Percentiles rank a stretch among this genome's conserved stretches.
These are phyloP conservation scores for Pseudovirgaria hyperparasitica DNA, from an alignment of 2,329 filamentous ascomycete genomes.

Conservation along the genomic window DNA sequence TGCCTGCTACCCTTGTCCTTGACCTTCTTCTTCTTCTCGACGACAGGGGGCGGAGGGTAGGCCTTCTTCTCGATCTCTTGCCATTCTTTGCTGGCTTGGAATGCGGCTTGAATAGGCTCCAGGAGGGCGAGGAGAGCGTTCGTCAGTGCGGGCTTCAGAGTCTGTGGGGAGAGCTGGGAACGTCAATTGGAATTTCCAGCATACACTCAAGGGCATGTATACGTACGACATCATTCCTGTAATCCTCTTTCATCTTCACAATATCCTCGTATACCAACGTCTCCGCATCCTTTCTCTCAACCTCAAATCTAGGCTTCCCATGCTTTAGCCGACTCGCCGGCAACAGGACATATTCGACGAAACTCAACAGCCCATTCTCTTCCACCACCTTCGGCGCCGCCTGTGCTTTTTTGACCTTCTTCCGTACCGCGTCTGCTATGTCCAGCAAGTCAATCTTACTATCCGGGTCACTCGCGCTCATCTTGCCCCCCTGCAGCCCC, in stretches of 20 bases:
- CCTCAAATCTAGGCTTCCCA: constrained; percentile 48
- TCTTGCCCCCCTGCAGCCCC: constrained; percentile 71
- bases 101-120: constrained; percentile 64
- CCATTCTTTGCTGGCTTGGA: constrained; percentile 62
- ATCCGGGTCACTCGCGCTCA: constrained; percentile 56
- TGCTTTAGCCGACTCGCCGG: constrained; percentile 55
- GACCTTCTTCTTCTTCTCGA: constrained; percentile 56
- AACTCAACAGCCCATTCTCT: constrained; percentile 75
- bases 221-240: constrained; percentile 60
- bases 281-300: constrained; percentile 56
- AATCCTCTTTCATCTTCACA: constrained; percentile 65
- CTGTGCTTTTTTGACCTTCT: constrained; percentile 60
- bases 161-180: constrained; percentile 64
- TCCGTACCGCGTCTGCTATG: constrained; percentile 55
- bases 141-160: constrained; percentile 73
- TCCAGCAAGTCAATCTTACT: constrained; percentile 94
- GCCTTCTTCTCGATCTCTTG: constrained; percentile 64
- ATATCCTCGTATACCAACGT: constrained; percentile 71
- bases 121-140: constrained; percentile 61
- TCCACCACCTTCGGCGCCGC: constrained; percentile 65
- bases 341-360: constrained; percentile 78
- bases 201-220: not conserved
- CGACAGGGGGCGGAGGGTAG: constrained; percentile 55
- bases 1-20: constrained; percentile 63
- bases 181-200: constrained; percentile 1